Evolutionary conservation across 306 rosid species (phyloP), one percentile per base, ranked within the genome.

Genomic region (Citrullus amarus): DNA sequence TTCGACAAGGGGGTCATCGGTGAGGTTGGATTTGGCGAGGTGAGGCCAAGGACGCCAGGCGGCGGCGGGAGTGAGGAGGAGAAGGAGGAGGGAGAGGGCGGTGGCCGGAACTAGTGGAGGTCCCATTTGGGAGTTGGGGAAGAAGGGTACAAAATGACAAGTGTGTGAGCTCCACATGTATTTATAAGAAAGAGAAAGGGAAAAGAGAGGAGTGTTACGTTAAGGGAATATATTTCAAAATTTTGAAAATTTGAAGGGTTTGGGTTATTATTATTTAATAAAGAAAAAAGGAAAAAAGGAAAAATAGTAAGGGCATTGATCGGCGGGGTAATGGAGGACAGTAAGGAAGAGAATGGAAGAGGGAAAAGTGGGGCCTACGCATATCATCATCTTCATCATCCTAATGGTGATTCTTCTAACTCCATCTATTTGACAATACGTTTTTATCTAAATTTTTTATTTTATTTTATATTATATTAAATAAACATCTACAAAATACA

Each of bases 291-390:
- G 56, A 22, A 16, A 16, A 1, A 22, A 0, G 22, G 22, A 39
- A 32, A 18, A 60, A 6, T 1, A 22, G 22, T 22, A 22, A 18
- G 34, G 88, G 84, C 94, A 94, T 90, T 85, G 97, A 92, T 87
- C 87, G 91, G 95, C 89, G 98, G 96, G 97, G 89, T 90, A 88
- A 89, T 89, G 98, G 98, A 90, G 92, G 93, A 90, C 97, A 92
- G 96, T 58, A 84, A 79, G 67, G 70, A 15, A 44, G 25, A 46
- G 86, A 78, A 46, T 55, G 30, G 83, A 32, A 50, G 58, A 63
- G 78, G 80, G 65, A 30, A 55, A 34, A 46, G 78, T 80, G 88
- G 89, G 89, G 15, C 87, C 95, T 61, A 46, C 70, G 0, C 56
- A 51, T 30, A 80, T 67, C 48, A 81, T 48, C 53, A 48, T 48